Base-by-base conservation (phyloP, 164 flowering plant species). In the Tetracentron sinense region DNA sequence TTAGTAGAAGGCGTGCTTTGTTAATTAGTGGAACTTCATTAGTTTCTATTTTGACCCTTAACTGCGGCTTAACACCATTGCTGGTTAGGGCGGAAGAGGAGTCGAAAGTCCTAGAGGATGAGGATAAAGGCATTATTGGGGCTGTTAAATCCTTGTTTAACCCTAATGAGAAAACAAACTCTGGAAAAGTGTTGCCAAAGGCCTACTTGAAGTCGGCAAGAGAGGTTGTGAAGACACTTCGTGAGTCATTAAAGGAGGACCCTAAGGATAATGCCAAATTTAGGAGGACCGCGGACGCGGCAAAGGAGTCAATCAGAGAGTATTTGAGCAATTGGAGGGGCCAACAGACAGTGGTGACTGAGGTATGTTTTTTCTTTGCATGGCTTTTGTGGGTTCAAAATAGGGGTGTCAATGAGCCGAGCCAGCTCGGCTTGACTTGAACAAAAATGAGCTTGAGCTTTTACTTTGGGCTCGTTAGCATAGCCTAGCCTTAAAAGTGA, bases 281-380 rank as follows among this genome's bases (percentile, higher is more conserved):
- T 65, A 81, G 99, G 59, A 77, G 92, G 54, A 83, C 82, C 52
- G 99, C 97, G 16, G 99, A 94, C 78, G 85, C 97, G 7, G 97
- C 98, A 14, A 94, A 90, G 72, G 98, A 88, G 66, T 86, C 99
- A 0, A 94, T 94, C 56, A 75, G 93, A 30, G 96, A 86, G 29
- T 94, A 85, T 69, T 70, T 89, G 72, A 76, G 71, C 74, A 79
- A 72, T 49, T 91, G 97, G 96, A 83, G 76, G 63, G 97, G 96
- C 6, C 83, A 86, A 56, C 68, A 77, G 58, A 20, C 52, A 0
- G 88, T 91, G 12, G 75, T 49, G 6, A 54, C 68, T 38, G 97
- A 94, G 87, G 98, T 87, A 75, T 59, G 51, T 33, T 3, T 58
- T 48, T 35, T 35, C 28, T 50, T 57, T 27, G 0, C 44, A 28